Evolutionary conservation across 2,329 filamentous ascomycete species (phyloP), one percentile per base, ranked within the genome.

Genomic region (Epichloe festucae): DNA sequence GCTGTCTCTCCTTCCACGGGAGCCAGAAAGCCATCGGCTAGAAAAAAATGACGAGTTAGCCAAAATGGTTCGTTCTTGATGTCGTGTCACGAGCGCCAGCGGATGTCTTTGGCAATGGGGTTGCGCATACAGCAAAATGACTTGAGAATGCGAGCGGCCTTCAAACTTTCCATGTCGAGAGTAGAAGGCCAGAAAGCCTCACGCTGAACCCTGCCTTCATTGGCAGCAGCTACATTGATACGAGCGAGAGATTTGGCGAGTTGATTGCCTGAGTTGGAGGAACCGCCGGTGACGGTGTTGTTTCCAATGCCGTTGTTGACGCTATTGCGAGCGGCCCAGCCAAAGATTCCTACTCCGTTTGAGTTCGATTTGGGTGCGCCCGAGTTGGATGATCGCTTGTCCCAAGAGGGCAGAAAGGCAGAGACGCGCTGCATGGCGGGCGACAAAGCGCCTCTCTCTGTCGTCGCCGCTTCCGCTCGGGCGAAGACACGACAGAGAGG

Each of bases 101-200:
- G n/a, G 39, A 17, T 41, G 15, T 41, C 39, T 19, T 36, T 12
- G 17, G 27, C 17, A 12, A 38, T 1, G 35, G 15, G 15, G 17
- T 48, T n/a, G 44, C 10, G 46, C 65, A 51, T 75, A 87, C 84
- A 87, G 73, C 89, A 95, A 69, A 96, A 96, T 35, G 87, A 91
- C 65, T 89, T 85, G 49, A 96, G 69, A 55, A 95, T 95, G 52
- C 89, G 78, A 53, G 89, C 89, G 46, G 89, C 87, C 71, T 95
- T 95, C 69, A 95, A 88, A 67, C 85, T 87, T 73, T 96, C 90
- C 59, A 85, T 84, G 65, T 95, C 90, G 49, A 95, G 73, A 1
- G 84, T 85, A 35, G 86, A 85, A 3, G 89, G 89, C 87, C 87
- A 93, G 62, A 91, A 91, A 23, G 85, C 82, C 65, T 94, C 87